These are phyloP conservation scores for Ilyonectria robusta DNA, from an alignment of 2,329 filamentous ascomycete genomes.

Conservation along the genomic window DNA sequence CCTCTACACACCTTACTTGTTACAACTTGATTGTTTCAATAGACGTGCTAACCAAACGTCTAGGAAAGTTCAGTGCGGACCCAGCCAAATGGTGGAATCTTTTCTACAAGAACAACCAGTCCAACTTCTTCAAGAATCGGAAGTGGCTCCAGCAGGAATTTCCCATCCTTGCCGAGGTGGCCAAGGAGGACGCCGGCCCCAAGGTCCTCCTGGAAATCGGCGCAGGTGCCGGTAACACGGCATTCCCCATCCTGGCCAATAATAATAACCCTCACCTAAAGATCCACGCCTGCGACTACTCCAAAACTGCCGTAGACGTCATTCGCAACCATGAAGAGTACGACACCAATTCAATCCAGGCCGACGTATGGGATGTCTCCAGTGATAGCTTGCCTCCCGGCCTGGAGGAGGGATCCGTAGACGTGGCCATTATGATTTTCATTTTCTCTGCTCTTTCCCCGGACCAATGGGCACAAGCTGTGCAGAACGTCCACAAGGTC, in stretches of 20 bases:
- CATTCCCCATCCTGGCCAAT: constrained; percentile 88
- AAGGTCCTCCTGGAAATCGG: constrained; percentile 89
- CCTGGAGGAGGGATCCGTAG: constrained; percentile 83
- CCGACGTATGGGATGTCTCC: constrained; percentile 95
- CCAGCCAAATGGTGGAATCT: constrained; percentile 98
- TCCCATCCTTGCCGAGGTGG: constrained; percentile 85
- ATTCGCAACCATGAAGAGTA: constrained; percentile 88
- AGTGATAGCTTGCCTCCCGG: constrained; percentile 81
- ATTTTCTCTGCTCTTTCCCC: constrained; percentile 95
- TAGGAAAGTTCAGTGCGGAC: constrained; percentile 87
- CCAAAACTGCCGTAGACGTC: constrained; percentile 92
- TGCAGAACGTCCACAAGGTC: constrained; percentile 84
- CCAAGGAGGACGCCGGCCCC: constrained; percentile 76
- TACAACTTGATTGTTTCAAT: constrained; percentile 26
- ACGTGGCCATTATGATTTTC: constrained; percentile 95
- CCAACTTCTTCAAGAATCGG: constrained; percentile 98
- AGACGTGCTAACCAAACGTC: constrained; percentile 56
- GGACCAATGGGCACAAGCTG: constrained; percentile 84
- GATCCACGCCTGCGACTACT: constrained; percentile 96
- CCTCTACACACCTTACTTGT: constrained; percentile 35
- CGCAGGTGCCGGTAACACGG: constrained; percentile 95
- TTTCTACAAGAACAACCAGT: constrained; percentile 98
- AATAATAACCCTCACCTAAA: constrained; percentile 87
- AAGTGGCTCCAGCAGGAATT: constrained; percentile 99
- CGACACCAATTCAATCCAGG: constrained; percentile 79